These are phyloP conservation scores for Cyamopsis tetragonoloba DNA, from an alignment of 306 rosid genomes.

Conservation along the genomic window DNA sequence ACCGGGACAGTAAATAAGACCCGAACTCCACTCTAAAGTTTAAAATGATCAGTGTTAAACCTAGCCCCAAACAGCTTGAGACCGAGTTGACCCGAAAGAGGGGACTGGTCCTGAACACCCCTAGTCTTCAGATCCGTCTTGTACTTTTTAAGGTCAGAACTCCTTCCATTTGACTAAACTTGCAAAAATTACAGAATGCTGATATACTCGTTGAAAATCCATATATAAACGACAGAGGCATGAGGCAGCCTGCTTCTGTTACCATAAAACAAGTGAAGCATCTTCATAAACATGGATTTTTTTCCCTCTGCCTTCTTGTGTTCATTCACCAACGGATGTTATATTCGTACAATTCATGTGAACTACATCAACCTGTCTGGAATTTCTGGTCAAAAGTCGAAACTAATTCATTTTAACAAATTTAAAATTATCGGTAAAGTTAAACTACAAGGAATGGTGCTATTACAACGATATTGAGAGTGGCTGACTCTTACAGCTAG, in stretches of 20 bases:
- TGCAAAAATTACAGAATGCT: not conserved
- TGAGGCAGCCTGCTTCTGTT: not conserved
- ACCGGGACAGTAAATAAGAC: no score
- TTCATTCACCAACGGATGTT: not conserved
- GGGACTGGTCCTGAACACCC: no score
- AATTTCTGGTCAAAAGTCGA: slow-evolving; percentile 26
- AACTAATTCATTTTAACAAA: slow-evolving; percentile 24
- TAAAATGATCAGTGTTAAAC: no score
- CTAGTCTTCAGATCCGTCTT: not conserved
- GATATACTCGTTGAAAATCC: not conserved
- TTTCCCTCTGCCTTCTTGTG: not conserved
- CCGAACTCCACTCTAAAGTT: no score
- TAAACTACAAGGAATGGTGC: slow-evolving; percentile 30
- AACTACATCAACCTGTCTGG: slow-evolving; percentile 18
- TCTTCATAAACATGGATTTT: not conserved
- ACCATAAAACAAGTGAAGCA: slow-evolving; percentile 12
- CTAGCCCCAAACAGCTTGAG: no score
- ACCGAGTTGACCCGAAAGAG: no score
- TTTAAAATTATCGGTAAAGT: slow-evolving; percentile 27
- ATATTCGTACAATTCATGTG: slow-evolving; percentile 20
- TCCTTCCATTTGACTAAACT: not conserved
- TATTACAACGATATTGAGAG: slow-evolving; percentile 23
- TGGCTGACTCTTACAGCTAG: slow-evolving; percentile 21
- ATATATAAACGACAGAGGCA: no score
- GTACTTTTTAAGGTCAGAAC: not conserved